Conservation (phyloP, 495 filamentous ascomycete species). For the Aspergillus hancockii region DNA sequence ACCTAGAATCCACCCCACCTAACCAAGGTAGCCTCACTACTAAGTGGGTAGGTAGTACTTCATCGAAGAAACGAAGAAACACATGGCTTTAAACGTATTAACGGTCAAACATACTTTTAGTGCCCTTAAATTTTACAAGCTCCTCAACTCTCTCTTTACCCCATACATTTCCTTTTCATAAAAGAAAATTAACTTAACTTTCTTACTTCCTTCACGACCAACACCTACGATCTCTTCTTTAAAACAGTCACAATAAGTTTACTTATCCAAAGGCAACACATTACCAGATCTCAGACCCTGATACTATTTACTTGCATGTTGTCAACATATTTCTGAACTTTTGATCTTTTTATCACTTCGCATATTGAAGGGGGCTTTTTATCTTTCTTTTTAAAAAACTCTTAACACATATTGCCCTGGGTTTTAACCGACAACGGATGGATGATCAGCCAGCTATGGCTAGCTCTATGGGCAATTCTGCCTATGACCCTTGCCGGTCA, state of each 20-base stretch:
- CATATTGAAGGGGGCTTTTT: no score
- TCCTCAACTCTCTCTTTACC: not conserved
- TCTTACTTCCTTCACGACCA: not conserved
- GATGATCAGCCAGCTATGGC: constrained; percentile 14
- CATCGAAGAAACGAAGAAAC: not conserved
- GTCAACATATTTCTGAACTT: no score
- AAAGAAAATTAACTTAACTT: not conserved
- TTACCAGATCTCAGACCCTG: no score
- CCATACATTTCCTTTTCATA: not conserved
- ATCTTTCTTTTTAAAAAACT: not conserved
- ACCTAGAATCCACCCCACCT: not conserved
- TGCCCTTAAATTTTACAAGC: not conserved
- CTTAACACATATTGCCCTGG: constrained; percentile 31
- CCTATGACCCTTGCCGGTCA: constrained; percentile 34
- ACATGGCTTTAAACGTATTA: not conserved
- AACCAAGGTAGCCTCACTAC: no score
- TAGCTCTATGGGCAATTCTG: constrained; percentile 14
- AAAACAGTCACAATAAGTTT: no score
- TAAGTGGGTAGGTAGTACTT: no score
- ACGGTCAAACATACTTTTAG: not conserved
- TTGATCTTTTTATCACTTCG: no score
- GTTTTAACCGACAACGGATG: constrained; percentile 38
- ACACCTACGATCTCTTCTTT: not conserved
- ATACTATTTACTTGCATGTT: no score
- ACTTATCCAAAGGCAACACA: no score